Conservation (phyloP, 352 stramenopile species). For the Pythium phragmiticola region DNA sequence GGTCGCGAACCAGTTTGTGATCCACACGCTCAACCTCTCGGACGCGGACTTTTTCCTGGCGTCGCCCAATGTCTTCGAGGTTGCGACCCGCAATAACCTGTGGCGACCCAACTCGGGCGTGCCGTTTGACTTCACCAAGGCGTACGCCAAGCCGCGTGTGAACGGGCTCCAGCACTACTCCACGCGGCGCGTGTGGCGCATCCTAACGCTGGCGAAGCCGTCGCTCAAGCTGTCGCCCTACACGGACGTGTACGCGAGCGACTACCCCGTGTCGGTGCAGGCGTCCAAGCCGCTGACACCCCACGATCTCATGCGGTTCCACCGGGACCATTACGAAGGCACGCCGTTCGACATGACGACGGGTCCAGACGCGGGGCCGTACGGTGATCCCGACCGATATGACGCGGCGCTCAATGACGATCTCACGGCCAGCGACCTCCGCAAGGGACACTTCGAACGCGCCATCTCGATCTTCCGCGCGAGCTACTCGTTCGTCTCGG, state of each 20-base stretch:
- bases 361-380: constrained; percentile 80
- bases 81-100: constrained; percentile 82
- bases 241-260: constrained; percentile 68
- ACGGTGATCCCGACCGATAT: constrained; percentile 90
- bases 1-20: constrained; percentile 95
- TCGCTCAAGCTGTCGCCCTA: constrained; percentile 63
- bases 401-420: constrained; percentile 49
- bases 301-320: constrained; percentile 89
- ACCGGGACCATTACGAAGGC: constrained; percentile 93
- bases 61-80: constrained; percentile 83
- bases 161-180: constrained; percentile 77
- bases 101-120: constrained; percentile 57
- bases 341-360: constrained; percentile 90
- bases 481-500: constrained; percentile 87
- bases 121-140: constrained; percentile 88
- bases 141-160: constrained; percentile 73
- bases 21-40: constrained; percentile 82
- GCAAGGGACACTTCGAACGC: constrained; percentile 80
- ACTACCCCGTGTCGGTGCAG: constrained; percentile 89
- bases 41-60: constrained; percentile 87
- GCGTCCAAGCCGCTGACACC: constrained; percentile 49
- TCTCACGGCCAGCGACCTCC: constrained; percentile 50
- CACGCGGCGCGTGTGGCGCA: constrained; percentile 89
- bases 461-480: constrained; percentile 93
- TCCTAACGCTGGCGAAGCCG: constrained; percentile 83